Conservation (phyloP, 768 basidiomycete genomes). For the Boletus barrowsii region DNA sequence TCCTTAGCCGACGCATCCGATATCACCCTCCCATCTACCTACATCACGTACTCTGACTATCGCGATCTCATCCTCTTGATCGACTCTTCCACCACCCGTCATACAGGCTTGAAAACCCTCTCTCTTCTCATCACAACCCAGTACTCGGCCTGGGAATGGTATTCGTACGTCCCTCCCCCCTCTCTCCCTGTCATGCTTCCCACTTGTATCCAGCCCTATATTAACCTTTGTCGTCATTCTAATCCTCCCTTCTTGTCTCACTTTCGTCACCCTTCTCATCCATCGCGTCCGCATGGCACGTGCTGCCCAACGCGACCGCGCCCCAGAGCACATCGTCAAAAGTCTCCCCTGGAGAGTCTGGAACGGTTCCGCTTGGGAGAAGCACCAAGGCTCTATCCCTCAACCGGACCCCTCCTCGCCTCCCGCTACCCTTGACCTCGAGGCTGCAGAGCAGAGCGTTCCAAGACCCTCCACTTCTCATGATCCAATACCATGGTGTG, state of each 20-base stretch:
- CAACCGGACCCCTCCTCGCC: conserved; percentile 26
- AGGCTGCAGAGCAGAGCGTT: conserved; percentile 32
- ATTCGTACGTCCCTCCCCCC: conserved; percentile 54
- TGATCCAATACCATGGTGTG: conserved; percentile 67
- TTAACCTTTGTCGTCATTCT: conserved; percentile 85
- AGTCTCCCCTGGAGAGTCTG: conserved; percentile 80
- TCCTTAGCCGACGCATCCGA: conserved; percentile 77
- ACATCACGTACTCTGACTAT: conserved; percentile 85
- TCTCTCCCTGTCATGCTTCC: conserved; percentile 6
- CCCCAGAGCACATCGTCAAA: conserved; percentile 76
- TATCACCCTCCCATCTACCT: conserved; percentile 80
- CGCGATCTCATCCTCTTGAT: conserved; percentile 66
- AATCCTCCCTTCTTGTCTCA: conserved; percentile 85
- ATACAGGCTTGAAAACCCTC: conserved; percentile 71
- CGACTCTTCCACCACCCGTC: conserved; percentile 69
- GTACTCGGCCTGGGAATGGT: conserved; percentile 89
- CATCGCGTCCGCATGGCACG: conserved; percentile 84
- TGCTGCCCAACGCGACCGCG: conserved; percentile 79
- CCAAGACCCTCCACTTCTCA: conserved; percentile 26
- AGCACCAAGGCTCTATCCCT: conserved; percentile 46
- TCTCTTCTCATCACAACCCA: conserved; percentile 76
- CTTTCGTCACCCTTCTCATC: conserved; percentile 83
- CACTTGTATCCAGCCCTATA: conserved; percentile 55
- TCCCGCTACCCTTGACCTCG: conserved; percentile 34
- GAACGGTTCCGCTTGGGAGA: conserved; percentile 79